Evolutionary conservation across 2,329 filamentous ascomycete genomes (phyloP), one percentile per base, ranked within the genome.

Genomic region (Alternaria hordeiaustralica): DNA sequence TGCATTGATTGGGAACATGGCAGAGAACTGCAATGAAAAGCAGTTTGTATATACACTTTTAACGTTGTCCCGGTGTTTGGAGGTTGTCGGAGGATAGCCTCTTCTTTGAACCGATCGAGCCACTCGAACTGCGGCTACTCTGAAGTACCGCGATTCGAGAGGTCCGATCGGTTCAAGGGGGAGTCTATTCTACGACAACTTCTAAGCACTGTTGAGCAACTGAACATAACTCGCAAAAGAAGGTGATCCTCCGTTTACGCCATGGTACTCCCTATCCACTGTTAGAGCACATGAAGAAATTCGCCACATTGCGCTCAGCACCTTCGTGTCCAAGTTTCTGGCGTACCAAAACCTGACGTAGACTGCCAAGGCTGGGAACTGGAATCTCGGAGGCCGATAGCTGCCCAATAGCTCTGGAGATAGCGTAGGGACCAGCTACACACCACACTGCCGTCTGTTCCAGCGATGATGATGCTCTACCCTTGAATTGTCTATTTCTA

Each of bases 261-360:
- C 11, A 46, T 21, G 21, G 21, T 21, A 21, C 21, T 21, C 4
- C 3, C 21, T 21, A 21, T 21, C 21, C 21, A 21, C 21, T 21
- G 21, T 21, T 4, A 21, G 21, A 21, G 21, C 21, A 21, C 21
- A 21, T 4, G 21, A 21, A 21, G 21, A 21, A 9, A 12, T 25
- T 51, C 33, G 43, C 55, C 44, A 58, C 49, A 23, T 56, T 55
- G 43, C 44, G 28, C 12, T 33, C n/a, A 50, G 21, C 51, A n/a
- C 36, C 25, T 12, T 8, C 23, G n/a, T n/a, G 30, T 21, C 10
- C 50, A 55, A 15, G 45, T 36, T 61, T 15, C 55, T 58, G 67
- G 46, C 66, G 57, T 58, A 47, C 41, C 36, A 49, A 57, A 33
- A 46, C 50, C 64, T 71, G 68, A 71, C 68, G 66, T 71, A 72